Conservation (phyloP, 2,329 filamentous ascomycete genomes). For the Uncinocarpus reesii region DNA sequence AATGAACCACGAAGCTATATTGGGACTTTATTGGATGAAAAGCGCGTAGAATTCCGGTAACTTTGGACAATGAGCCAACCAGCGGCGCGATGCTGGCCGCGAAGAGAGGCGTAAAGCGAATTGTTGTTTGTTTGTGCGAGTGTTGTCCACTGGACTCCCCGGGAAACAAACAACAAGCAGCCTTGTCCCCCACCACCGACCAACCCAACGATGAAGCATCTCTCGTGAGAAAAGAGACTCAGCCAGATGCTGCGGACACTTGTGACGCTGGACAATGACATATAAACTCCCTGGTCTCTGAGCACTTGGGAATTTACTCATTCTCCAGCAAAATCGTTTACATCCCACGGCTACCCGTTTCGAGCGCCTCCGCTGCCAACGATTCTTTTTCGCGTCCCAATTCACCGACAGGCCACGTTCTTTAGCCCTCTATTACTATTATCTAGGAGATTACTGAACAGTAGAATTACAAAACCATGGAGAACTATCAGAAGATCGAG, state of each 20-base stretch:
- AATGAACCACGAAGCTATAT: not conserved
- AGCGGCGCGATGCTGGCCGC: not conserved
- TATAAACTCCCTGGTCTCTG: not conserved
- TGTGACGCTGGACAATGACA: slow-evolving; percentile 9
- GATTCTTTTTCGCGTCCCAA: not conserved
- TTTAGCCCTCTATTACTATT: slow-evolving; percentile 4
- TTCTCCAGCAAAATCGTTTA: slow-evolving; percentile 4
- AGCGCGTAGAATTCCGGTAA: not conserved
- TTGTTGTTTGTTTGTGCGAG: slow-evolving; percentile 16
- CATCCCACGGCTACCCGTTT: not conserved
- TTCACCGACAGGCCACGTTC: not conserved
- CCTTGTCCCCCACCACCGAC: slow-evolving; percentile 7
- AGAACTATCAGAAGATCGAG: slow-evolving; percentile 94
- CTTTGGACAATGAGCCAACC: not conserved
- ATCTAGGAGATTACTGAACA: not conserved
- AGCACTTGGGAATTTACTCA: too few species aligned
- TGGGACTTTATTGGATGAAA: not conserved
- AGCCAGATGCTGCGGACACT: not conserved
- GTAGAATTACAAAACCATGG: slow-evolving; percentile 48
- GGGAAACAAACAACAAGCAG: slow-evolving; percentile 9
- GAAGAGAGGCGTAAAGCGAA: not conserved
- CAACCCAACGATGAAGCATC: slow-evolving; percentile 5
- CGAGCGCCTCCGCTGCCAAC: not conserved
- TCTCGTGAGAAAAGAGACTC: not conserved
- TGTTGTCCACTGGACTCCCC: slow-evolving; percentile 6